These are phyloP conservation scores for Yamadazyma dendronema DNA, from an alignment of 1,139 yeast species.

Conservation along the genomic window DNA sequence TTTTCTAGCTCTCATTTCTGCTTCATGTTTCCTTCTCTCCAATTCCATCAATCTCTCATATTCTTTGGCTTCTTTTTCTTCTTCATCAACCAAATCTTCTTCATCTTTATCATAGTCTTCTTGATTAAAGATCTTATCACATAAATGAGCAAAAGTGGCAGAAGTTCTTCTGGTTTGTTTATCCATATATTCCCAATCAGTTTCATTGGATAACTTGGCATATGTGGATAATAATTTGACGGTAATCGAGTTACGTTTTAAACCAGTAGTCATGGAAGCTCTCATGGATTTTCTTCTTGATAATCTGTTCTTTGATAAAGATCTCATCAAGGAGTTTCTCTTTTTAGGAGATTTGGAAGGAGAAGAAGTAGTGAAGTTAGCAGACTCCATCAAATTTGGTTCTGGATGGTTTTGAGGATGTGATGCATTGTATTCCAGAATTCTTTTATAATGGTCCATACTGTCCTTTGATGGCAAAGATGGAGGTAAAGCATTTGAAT, in stretches of 20 bases:
- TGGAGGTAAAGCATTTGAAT: conserved; percentile 33
- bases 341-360: conserved; percentile 17
- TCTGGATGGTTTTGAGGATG: conserved; percentile 5
- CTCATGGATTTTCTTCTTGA: conserved; percentile 41
- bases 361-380: conserved; percentile 22
- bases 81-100: conserved; percentile 47
- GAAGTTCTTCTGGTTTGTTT: conserved; percentile 74
- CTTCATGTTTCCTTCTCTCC: conserved; percentile 51
- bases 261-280: conserved; percentile 42
- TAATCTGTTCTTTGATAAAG: conserved; percentile 32
- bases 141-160: conserved; percentile 71
- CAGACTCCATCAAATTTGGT: conserved; percentile 25
- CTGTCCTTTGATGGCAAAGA: conserved; percentile 44
- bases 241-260: conserved; percentile 69
- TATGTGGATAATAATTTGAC: conserved; percentile 67
- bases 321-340: conserved; percentile 32
- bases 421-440: conserved; percentile 14
- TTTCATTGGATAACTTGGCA: conserved; percentile 65
- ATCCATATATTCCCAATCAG: conserved; percentile 70
- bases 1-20: conserved; percentile 43
- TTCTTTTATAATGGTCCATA: conserved; percentile 17
- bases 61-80: conserved; percentile 49
- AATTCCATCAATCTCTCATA: conserved; percentile 50
- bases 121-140: conserved; percentile 71
- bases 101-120: conserved; percentile 58